Conservation (phyloP, 805 yeast genomes). For the Metschnikowia rubicola region DNA sequence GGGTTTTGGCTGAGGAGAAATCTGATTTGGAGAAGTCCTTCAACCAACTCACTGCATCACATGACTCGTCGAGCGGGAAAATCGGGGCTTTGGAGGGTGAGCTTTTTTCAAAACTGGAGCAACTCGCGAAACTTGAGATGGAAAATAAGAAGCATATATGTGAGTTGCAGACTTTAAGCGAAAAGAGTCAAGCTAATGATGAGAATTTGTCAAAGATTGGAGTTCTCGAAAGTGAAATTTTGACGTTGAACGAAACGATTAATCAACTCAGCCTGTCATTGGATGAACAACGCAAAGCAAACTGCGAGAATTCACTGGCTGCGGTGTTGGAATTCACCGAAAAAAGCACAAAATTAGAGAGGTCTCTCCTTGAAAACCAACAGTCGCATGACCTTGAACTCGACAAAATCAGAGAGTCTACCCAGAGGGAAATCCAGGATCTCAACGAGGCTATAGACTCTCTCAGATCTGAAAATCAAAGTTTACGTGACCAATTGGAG, state of each 20-base stretch:
- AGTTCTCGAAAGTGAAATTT: constrained; percentile 6
- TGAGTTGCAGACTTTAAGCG: constrained; percentile 4
- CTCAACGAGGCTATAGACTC: constrained; percentile 1
- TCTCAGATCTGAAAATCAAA: constrained; percentile 3
- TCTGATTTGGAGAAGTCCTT: constrained; percentile 6
- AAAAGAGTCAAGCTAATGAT: constrained; percentile 4
- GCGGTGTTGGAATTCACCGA: constrained; percentile 25
- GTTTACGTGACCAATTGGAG: background rate
- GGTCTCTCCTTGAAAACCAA: constrained; percentile 10
- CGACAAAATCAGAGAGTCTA: constrained; percentile 2
- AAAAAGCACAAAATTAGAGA: constrained; percentile 12
- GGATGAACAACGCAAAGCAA: constrained; percentile 47
- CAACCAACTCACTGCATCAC: background rate
- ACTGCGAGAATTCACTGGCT: constrained; percentile 49
- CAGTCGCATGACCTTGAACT: constrained; percentile 9
- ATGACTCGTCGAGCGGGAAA: constrained; percentile 1
- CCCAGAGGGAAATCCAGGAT: constrained; percentile 4
- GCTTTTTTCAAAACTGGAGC: background rate
- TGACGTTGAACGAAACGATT: constrained; percentile 4
- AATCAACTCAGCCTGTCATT: constrained; percentile 14
- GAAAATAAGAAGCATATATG: constrained; percentile 8
- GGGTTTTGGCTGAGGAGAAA: constrained; percentile 10
- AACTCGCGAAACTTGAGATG: constrained; percentile 2
- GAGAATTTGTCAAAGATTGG: constrained; percentile 3
- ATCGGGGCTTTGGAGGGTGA: constrained; percentile 7